Evolutionary conservation across 2,329 filamentous ascomycete genomes (phyloP), one percentile per base, ranked within the genome.

Genomic region (Metarhizium humberi): DNA sequence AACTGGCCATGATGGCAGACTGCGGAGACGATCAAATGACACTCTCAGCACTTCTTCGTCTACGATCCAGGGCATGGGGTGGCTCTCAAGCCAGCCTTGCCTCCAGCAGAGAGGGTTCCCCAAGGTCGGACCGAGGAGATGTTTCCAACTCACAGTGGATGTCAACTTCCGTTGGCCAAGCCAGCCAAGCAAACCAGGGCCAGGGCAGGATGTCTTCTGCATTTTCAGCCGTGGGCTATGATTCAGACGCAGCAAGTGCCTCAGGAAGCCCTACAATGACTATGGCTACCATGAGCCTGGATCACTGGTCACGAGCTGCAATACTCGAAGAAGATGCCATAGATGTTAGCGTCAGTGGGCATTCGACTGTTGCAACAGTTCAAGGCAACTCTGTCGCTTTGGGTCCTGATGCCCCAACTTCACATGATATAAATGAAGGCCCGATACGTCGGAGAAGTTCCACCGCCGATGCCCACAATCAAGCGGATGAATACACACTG

Each of bases 1-100:
- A 95, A 66, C 74, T 96, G 29, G 87, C 89, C 1, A 81, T 78
- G 77, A 79, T 74, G 78, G 76, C 76, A 3, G 82, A 79, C 11
- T 73, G 68, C 20, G 71, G 70, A 18, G 74, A 82, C 50, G 84
- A 90, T 54, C 85, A 90, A 57, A 88, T 94, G 80, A 87, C 80
- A 29, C 72, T 95, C 7, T 85, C 85, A 50, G 80, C 87, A 1
- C 75, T 95, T 16, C 76, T 90, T 70, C 86, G 84, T 58, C 70
- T 95, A 46, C 82, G 91, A 3, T 85, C 82, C 11, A 85, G 81
- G 51, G 86, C 90, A 0, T 96, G 89, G 81, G 90, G 90, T 29
- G 87, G 88, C 4, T 94, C 89, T 56, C 87, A 90, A 63, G 84
- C 79, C 1, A 92, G 88, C 62, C 71, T 91, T 6, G 76, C 77